phyloP scores from a whole-genome alignment of 2,329 filamentous ascomycete genomes.

The Trichoderma harzianum region DNA sequence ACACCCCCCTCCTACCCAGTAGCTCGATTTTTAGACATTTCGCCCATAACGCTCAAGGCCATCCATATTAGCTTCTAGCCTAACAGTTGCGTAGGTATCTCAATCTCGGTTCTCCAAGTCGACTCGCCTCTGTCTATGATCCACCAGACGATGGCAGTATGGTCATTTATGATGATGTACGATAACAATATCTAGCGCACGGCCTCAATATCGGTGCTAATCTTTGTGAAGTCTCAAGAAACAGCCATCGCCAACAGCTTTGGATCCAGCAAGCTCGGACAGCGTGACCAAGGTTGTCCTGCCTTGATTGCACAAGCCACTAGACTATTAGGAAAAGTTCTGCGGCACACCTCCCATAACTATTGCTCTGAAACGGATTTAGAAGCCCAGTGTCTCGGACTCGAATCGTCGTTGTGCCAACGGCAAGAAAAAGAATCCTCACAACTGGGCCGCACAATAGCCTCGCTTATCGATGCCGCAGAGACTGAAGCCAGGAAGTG shows the following conservation, averaged over 20 bases:
- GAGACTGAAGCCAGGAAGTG: neutral
- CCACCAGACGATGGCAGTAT: neutral
- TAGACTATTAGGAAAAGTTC: neutral
- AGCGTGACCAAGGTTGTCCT: neutral
- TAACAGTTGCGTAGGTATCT: neutral
- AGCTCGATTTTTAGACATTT: too few relatives aligned
- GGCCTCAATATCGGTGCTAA: neutral
- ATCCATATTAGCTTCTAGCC: too few relatives aligned
- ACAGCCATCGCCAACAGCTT: neutral
- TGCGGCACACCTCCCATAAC: neutral
- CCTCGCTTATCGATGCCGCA: neutral
- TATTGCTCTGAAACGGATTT: neutral
- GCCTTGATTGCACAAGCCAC: neutral
- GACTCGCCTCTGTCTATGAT: neutral
- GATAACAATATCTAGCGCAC: neutral
- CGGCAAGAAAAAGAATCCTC: neutral
- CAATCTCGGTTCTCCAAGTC: neutral
- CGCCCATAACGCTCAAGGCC: too few relatives aligned
- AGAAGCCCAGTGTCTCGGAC: neutral
- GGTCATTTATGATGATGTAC: neutral
- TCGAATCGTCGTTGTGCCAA: neutral
- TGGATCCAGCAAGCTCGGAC: neutral
- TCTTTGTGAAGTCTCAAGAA: neutral
- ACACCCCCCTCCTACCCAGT: too few relatives aligned
- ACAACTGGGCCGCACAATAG: neutral